These are phyloP conservation scores for Gypsophila paniculata DNA, from an alignment of 179 eudicot species.

Conservation along the genomic window DNA sequence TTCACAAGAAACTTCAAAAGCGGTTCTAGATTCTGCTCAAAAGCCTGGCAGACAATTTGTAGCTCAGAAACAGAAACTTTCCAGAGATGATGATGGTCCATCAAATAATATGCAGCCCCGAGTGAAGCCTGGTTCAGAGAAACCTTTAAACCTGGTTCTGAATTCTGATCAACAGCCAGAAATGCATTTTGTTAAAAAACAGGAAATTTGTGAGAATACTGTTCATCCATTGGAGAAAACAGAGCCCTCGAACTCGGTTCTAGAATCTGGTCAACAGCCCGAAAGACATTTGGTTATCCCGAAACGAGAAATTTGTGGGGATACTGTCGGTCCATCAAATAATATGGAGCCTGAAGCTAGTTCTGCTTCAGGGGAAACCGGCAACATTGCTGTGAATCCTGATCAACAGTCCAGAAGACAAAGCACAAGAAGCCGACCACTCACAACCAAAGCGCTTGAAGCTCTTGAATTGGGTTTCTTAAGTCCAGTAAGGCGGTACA, in stretches of 20 bases:
- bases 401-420: conserved; percentile 37
- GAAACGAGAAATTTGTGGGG: conserved; percentile 1
- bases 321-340: not conserved
- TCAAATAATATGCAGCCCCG: conserved; percentile 6
- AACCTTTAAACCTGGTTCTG: not conserved
- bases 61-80: conserved; percentile 1
- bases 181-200: conserved; percentile 26
- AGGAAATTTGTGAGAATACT: not conserved
- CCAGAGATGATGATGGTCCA: not conserved
- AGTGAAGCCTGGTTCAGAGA: too few species aligned
- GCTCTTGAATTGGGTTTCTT: conserved; percentile 51
- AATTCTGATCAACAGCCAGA: conserved; percentile 25
- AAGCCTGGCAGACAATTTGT: conserved; percentile 31
- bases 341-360: not conserved
- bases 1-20: not conserved
- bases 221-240: not conserved
- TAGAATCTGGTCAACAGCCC: conserved; percentile 21
- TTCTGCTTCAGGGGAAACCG: not conserved
- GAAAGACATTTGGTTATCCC: conserved; percentile 30
- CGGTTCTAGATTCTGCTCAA: conserved; percentile 13
- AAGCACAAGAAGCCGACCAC: conserved; percentile 54
- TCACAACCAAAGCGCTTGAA: conserved; percentile 55
- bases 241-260: conserved; percentile 9
- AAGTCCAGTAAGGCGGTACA: conserved; percentile 25
- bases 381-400: conserved; percentile 7